Evolutionary conservation across 768 basidiomycete genomes (phyloP), one percentile per base, ranked within the genome.

Genomic region (Pleurotus giganteus): DNA sequence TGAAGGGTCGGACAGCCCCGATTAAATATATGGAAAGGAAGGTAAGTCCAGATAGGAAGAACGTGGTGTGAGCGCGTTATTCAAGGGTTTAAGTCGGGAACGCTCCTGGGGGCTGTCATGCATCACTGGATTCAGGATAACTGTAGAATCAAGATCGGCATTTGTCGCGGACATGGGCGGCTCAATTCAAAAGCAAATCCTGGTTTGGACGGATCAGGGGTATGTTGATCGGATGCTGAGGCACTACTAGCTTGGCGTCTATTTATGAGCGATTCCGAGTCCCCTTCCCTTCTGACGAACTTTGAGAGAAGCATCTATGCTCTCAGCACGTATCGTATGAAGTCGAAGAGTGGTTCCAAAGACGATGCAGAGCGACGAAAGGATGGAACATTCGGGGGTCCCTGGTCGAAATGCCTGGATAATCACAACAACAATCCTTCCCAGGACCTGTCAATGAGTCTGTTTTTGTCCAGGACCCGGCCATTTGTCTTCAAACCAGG

Each of bases 51-150:
- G 49, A 37, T 51, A 51, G 39, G 36, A 51, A 37, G 49, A 51
- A 37, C 34, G 49, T 51, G 49, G 49, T 34, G 31, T 17, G 49
- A 51, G 34, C 34, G 49, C 49, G 49, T 29, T 51, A 36, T 51
- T 51, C 49, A 51, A 51, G 49, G 49, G 49, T 51, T 51, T 51
- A 51, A 29, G 49, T 51, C 49, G 49, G 49, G 49, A 51, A 39
- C 29, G 49, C 49, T 51, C 49, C 49, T 51, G 31, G 49, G 31
- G 44, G 23, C 44, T 45, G 44, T 45, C 44, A 45, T 45, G 32
- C 49, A 51, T 47, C 49, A 51, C 49, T 51, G 49, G 49, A 51
- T 51, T 51, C 49, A 51, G 49, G 49, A 51, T 51, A 51, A 29
- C 32, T 51, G 49, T 51, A 51, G 34, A 51, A 51, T 51, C 34